Conservation (phyloP, 495 filamentous ascomycete genomes). For the Tuber calosporum region DNA sequence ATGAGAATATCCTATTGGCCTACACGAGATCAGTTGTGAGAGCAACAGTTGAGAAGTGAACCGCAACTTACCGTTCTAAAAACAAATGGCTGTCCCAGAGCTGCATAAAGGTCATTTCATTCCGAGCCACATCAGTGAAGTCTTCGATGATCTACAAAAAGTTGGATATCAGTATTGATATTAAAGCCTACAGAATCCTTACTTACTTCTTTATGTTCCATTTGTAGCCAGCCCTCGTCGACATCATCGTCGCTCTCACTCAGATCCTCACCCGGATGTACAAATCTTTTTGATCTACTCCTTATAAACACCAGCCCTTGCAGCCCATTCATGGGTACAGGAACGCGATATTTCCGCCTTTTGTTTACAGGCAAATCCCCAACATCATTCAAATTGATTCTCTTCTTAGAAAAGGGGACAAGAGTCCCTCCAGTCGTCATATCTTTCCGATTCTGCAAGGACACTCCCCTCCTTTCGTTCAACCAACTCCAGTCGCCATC, state of each 20-base stretch:
- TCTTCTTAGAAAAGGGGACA: conserved; percentile 15
- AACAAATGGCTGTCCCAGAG: conserved; percentile 41
- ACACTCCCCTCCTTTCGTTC: conserved; percentile 32
- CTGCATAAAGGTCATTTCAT: conserved; percentile 39
- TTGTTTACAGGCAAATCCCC: conserved; percentile 20
- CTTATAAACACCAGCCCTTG: conserved; percentile 35
- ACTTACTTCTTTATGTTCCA: conserved; percentile 41
- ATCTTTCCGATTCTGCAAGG: conserved; percentile 22
- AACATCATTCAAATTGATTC: conserved; percentile 31
- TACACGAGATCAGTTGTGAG: background rate
- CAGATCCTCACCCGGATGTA: conserved; percentile 33
- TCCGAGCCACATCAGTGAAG: conserved; percentile 36
- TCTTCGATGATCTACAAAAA: conserved; percentile 39
- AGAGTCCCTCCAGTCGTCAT: background rate
- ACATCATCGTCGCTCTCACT: conserved; percentile 42
- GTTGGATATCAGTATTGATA: conserved; percentile 15
- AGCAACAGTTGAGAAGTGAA: background rate
- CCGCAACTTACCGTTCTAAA: conserved; percentile 33
- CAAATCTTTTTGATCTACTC: conserved; percentile 38
- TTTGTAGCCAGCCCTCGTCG: conserved; percentile 39
- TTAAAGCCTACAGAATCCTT: conserved; percentile 7
- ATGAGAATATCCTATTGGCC: conserved; percentile 32
- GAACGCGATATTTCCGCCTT: conserved; percentile 31
- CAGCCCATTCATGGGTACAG: conserved; percentile 28
- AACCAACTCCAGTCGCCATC: conserved; percentile 40